A percentile compares a stretch with the other conserved stretches of the same genome.
phyloP scores from a whole-genome alignment of 306 rosid genomes.

The Acacia confusa region DNA sequence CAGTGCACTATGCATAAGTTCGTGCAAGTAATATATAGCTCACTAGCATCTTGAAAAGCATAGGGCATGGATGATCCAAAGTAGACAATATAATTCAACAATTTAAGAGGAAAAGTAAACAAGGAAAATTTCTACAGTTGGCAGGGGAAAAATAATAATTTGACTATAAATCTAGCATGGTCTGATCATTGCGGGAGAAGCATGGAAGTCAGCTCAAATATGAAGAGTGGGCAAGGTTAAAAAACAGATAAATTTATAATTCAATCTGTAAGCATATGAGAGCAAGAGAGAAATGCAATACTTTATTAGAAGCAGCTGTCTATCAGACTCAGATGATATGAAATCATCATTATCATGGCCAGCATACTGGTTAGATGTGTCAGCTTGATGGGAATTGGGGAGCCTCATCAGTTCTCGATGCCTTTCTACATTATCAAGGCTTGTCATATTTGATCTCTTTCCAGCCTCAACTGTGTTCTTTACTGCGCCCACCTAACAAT shows the following conservation, averaged over 20 bases:
- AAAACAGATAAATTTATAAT: conserved; percentile 8
- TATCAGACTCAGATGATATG: conserved; percentile 90
- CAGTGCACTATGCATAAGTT: conserved; percentile 15
- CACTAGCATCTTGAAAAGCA: conserved; percentile 19
- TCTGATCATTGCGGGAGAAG: conserved; percentile 13
- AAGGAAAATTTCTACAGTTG: neutral
- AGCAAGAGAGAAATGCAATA: conserved; percentile 31
- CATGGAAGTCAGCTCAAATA: neutral
- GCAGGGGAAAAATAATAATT: conserved; percentile 14
- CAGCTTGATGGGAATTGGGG: conserved; percentile 61
- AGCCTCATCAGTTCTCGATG: conserved; percentile 87
- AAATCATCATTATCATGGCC: conserved; percentile 66
- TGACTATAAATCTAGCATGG: conserved; percentile 16
- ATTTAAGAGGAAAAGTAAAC: conserved; percentile 22
- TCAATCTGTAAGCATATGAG: neutral
- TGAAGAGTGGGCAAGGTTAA: conserved; percentile 10
- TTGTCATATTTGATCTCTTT: conserved; percentile 48
- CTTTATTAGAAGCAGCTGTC: conserved; percentile 93
- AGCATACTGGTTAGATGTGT: conserved; percentile 53
- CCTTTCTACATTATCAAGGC: conserved; percentile 56
- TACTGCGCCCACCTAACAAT: conserved; percentile 58
- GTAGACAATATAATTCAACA: neutral
- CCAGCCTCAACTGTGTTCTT: conserved; percentile 67
- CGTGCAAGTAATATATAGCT: conserved; percentile 20
- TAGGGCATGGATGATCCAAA: neutral